Base-by-base conservation (phyloP, 257 asterid species). In the Avicennia marina region DNA sequence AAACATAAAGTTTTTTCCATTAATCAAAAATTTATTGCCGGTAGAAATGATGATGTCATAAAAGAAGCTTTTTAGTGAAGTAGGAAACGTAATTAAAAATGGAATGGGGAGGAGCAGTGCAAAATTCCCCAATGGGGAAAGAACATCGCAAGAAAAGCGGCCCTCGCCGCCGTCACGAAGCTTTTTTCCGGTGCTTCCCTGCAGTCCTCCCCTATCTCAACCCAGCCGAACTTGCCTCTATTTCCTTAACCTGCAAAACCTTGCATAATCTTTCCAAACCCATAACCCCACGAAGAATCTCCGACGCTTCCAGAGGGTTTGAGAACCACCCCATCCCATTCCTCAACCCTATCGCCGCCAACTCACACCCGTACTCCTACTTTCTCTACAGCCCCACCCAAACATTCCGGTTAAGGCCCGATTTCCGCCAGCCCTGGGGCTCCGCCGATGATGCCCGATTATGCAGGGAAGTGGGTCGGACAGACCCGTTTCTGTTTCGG, bases 251-350 rank as follows among this genome's bases (percentile, higher is more conserved):
- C 69, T 87, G 88, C 82, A 85, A 69, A 69, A 31, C 73, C 65
- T 38, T 85, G 22, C 21, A 58, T 61, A 63, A 50, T 18, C 44
- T 81, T 71, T 71, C 94, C 75, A 68, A 70, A 17, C 27, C 58
- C 63, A 45, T 90, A 11, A 72, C 89, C 3, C 32, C 74, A 36
- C 80, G 73, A 56, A 67, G 96, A 72, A 53, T 71, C 45, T 71
- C 82, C 58, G 95, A 90, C 64, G 95, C 79, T 60, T 78, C 88
- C 41, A 74, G 89, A 71, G 68, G 69, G 49, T 67, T 79, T 34
- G 96, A 90, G 75, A 81, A 67, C 26, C 53, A 70, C 48, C 85
- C 94, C 0, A 62, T 83, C 73, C 93, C 96, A 13, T 87, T 81
- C 64, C 47, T 74, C 54, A 83, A 78, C 66, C 71, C 72, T 40